phyloP scores from a whole-genome alignment of 441 rosid species.

The Erodium moschatum region DNA sequence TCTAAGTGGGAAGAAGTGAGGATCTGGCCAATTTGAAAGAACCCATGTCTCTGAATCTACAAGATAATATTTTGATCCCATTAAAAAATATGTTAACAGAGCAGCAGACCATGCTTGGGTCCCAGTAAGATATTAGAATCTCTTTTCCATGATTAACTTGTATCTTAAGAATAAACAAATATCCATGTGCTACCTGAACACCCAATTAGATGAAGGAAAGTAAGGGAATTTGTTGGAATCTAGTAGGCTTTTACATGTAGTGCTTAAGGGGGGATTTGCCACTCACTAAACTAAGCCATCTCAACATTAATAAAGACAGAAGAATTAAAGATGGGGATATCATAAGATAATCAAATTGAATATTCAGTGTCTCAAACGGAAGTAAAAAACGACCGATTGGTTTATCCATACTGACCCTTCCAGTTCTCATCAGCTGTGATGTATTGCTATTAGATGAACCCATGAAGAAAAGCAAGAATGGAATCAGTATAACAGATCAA shows the following conservation, averaged over 20 bases:
- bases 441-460: neutral
- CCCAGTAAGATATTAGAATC: conserved; percentile 2
- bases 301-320: neutral
- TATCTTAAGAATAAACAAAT: neutral
- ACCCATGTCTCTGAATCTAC: neutral
- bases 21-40: neutral
- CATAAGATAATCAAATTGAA: neutral
- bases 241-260: neutral
- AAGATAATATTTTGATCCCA: neutral
- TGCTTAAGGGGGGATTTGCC: neutral
- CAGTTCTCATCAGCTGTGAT: neutral
- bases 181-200: neutral
- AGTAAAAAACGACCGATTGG: neutral
- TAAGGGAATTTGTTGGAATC: conserved; percentile 6
- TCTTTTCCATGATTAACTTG: conserved; percentile 1
- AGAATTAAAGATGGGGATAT: neutral
- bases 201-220: neutral
- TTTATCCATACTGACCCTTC: neutral
- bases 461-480: neutral
- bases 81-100: neutral
- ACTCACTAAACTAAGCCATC: neutral
- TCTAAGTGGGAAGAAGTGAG: neutral
- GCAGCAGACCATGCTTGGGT: neutral
- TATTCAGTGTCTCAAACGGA: neutral
- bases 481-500: neutral